Evolutionary conservation across 2,329 filamentous ascomycete species (phyloP), one percentile per base, ranked within the genome.

Genomic region (Cladosporium velox): DNA sequence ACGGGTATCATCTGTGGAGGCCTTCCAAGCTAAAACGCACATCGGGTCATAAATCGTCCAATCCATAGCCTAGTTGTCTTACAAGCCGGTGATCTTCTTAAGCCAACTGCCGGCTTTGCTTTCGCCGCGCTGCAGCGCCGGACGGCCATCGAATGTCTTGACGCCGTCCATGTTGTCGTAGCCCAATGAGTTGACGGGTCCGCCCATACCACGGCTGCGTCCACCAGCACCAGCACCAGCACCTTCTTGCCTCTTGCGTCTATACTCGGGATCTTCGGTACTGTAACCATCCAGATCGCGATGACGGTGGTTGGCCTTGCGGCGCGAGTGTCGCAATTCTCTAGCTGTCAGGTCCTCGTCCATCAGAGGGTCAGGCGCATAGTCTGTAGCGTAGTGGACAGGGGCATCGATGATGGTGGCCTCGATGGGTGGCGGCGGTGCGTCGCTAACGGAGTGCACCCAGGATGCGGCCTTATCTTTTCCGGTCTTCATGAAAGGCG

Each of bases 401-500:
- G 75, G 75, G 6, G 73, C 72, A 65, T 84, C 82, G 65, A 84
- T 74, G 55, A 84, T 82, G 2, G 82, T 84, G 65, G 80, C 80
- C 59, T 79, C 77, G 28, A 79, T 68, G 2, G 81, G 81, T 1
- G 80, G 78, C 3, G 81, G 81, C 24, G 81, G 81, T 35, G 81
- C 79, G 57, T 79, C 77, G 61, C 77, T 79, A 60, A 84, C 71
- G 1, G 76, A 79, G 66, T 83, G 74, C 10, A 84, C 81, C 82
- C 82, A 84, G 0, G 79, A 82, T 1, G 78, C 78, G 5, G 82
- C 84, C 74, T 84, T 84, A 74, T 84, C 81, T 59, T 79, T 77
- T 65, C 73, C 73, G 69, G 70, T 69, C 68, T 73, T 72, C 65
- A 72, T 70, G 35, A 75, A 67, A 38, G 44, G 59, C 47, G 60